Conservation (phyloP, 345 rosid species). For the Conringia planisiliqua region DNA sequence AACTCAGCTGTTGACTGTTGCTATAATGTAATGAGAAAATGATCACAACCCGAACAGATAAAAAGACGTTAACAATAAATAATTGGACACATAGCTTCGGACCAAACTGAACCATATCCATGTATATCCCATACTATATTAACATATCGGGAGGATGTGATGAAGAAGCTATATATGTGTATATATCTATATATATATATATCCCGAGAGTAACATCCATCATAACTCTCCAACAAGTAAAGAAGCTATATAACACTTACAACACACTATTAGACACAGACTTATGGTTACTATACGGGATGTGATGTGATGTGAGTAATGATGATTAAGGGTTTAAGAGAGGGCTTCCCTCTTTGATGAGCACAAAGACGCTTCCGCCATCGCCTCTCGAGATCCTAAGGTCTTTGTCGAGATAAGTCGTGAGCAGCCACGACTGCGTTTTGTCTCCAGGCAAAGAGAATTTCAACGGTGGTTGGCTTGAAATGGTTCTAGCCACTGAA, state of each 20-base stretch:
- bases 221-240: conserved; percentile 6
- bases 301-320: not conserved
- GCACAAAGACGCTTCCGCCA: conserved; percentile 79
- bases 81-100: too few relatives aligned
- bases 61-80: too few relatives aligned
- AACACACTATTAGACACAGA: conserved; percentile 9
- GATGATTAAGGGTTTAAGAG: conserved; percentile 44
- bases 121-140: too few relatives aligned
- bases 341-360: conserved; percentile 81
- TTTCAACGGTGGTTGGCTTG: conserved; percentile 88
- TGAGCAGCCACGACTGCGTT: conserved; percentile 81
- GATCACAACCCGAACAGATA: too few relatives aligned
- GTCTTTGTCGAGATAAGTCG: conserved; percentile 83
- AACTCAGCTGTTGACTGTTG: too few relatives aligned
- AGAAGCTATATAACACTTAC: conserved; percentile 14
- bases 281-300: not conserved
- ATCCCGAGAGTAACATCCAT: not conserved
- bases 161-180: not conserved
- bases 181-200: not conserved
- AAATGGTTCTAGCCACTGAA: conserved; percentile 74
- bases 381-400: conserved; percentile 89
- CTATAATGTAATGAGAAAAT: too few relatives aligned
- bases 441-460: conserved; percentile 58
- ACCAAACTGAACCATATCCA: too few relatives aligned
- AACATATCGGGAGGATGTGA: too few relatives aligned